These are phyloP conservation scores for Lichtheimia ramosa DNA, from an alignment of 371 early-diverging fungal genomes.

Conservation along the genomic window DNA sequence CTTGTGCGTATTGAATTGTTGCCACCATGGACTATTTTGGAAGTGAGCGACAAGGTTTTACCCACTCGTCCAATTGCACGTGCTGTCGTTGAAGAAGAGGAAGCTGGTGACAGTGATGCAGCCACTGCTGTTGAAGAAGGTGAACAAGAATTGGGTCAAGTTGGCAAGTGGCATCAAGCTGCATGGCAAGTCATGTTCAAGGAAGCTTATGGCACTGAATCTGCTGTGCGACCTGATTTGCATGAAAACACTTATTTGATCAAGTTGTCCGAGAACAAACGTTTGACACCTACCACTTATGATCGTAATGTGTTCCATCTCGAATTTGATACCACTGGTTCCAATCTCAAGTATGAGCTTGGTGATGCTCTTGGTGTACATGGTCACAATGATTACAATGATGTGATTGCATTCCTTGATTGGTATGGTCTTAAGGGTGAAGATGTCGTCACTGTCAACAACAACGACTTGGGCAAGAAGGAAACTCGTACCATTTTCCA, in stretches of 20 bases:
- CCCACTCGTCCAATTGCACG: conserved; percentile 38
- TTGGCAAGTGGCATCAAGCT: conserved; percentile 61
- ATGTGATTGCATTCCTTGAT: conserved; percentile 72
- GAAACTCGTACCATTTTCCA: conserved; percentile 80
- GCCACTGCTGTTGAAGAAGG: conserved; percentile 37
- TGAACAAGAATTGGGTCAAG: conserved; percentile 34
- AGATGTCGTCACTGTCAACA: conserved; percentile 61
- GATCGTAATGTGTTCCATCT: conserved; percentile 96
- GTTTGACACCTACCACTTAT: conserved; percentile 83
- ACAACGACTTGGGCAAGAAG: conserved; percentile 35
- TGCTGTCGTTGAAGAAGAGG: conserved; percentile 26
- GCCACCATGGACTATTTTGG: conserved; percentile 57
- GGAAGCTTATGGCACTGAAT: conserved; percentile 66
- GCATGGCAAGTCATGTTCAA: conserved; percentile 79
- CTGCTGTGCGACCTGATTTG: conserved; percentile 65
- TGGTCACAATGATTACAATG: conserved; percentile 80
- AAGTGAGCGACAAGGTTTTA: conserved; percentile 33
- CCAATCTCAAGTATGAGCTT: conserved; percentile 82
- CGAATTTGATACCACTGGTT: conserved; percentile 83
- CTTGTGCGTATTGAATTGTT: conserved; percentile 41
- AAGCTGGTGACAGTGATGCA: conserved; percentile 39
- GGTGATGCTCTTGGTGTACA: conserved; percentile 94
- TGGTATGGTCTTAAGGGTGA: conserved; percentile 73
- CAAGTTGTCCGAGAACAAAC: conserved; percentile 71
- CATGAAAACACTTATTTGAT: conserved; percentile 65